These are phyloP conservation scores for Boletus rubroflammeus DNA, from an alignment of 768 basidiomycete genomes.

Conservation along the genomic window DNA sequence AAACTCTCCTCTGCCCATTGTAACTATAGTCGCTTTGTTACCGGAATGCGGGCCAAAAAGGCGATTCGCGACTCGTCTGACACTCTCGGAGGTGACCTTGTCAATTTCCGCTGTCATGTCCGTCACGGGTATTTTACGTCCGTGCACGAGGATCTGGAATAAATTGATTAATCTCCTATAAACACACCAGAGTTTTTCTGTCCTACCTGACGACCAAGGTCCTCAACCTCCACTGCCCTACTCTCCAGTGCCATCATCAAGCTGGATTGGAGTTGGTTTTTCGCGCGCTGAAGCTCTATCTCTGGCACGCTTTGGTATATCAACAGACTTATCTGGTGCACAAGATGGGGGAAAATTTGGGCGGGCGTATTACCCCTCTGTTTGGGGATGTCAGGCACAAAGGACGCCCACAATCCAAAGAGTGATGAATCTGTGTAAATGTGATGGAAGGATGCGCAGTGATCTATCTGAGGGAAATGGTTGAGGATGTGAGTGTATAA, in stretches of 20 bases:
- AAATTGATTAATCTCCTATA: neutral
- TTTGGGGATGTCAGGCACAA: constrained; percentile 61
- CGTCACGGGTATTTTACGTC: constrained; percentile 77
- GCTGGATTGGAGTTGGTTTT: constrained; percentile 91
- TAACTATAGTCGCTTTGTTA: constrained; percentile 73
- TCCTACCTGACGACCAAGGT: constrained; percentile 82
- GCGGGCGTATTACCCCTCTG: constrained; percentile 57
- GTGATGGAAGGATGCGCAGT: constrained; percentile 96
- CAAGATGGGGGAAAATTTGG: constrained; percentile 78
- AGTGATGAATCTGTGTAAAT: constrained; percentile 93
- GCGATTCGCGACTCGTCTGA: constrained; percentile 72
- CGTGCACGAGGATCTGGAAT: constrained; percentile 74
- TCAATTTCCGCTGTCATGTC: constrained; percentile 92
- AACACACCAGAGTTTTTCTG: neutral
- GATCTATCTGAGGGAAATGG: constrained; percentile 89
- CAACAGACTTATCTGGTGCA: constrained; percentile 82
- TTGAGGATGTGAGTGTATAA: constrained; percentile 96
- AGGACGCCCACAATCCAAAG: constrained; percentile 88
- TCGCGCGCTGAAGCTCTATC: constrained; percentile 77
- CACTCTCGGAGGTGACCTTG: constrained; percentile 61
- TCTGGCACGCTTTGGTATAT: constrained; percentile 65
- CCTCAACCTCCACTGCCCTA: constrained; percentile 78
- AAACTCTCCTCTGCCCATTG: constrained; percentile 78
- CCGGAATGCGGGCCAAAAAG: constrained; percentile 65
- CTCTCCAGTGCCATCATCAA: constrained; percentile 95